Percentiles rank a stretch among this genome's conserved stretches.
phyloP scores from a whole-genome alignment of 192 early-diverging fungal species.

The Podila minutissima region DNA sequence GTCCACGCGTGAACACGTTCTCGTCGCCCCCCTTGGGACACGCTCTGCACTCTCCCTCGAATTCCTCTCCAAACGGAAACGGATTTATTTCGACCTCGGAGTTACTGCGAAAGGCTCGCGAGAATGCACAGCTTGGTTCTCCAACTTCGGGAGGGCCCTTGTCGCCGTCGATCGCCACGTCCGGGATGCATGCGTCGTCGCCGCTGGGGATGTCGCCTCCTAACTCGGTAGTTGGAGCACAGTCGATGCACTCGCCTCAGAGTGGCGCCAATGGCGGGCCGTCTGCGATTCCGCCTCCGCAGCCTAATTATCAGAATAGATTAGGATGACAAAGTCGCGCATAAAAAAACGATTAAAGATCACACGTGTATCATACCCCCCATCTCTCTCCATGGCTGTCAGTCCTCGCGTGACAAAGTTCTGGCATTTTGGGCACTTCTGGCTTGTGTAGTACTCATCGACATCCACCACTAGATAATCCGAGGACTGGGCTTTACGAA shows the following conservation, averaged over 20 bases:
- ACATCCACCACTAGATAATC: background rate
- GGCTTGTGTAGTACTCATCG: constrained; percentile 3
- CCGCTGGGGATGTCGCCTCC: background rate
- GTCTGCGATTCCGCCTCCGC: too few relatives aligned
- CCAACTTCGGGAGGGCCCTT: background rate
- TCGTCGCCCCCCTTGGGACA: constrained; percentile 17
- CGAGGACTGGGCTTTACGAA: background rate
- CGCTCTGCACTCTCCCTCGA: constrained; percentile 34
- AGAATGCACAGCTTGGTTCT: constrained; percentile 4
- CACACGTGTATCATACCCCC: too few relatives aligned
- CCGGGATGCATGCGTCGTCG: background rate
- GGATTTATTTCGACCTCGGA: constrained; percentile 42
- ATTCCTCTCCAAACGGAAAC: constrained; percentile 25
- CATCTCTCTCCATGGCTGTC: too few relatives aligned
- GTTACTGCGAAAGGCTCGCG: constrained; percentile 31
- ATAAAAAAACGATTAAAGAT: too few relatives aligned
- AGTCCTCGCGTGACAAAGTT: too few relatives aligned
- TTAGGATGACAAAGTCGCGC: too few relatives aligned
- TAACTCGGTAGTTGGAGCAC: background rate
- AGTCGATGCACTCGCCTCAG: too few relatives aligned
- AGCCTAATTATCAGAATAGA: too few relatives aligned
- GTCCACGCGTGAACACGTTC: constrained; percentile 8
- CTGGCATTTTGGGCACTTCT: constrained; percentile 2
- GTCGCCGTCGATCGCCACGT: background rate
- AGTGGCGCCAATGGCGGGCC: too few relatives aligned